These are phyloP conservation scores for Coix lacrymajobi DNA, from an alignment of 176 grass and related monocot genomes.

Conservation along the genomic window DNA sequence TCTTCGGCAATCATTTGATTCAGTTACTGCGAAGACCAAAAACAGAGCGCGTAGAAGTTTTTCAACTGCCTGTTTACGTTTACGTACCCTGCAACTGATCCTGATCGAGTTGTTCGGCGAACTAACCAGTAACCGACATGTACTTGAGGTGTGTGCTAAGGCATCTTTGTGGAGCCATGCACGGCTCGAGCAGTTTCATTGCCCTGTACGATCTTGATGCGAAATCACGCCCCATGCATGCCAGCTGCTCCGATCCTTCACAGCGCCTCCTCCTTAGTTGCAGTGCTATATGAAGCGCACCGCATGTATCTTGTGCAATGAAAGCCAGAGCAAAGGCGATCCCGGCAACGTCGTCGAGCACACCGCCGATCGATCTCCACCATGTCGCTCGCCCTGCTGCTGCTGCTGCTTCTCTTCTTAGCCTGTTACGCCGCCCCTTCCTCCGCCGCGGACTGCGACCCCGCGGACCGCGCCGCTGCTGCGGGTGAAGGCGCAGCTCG, in stretches of 20 bases:
- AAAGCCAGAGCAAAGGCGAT: background rate
- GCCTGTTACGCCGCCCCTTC: background rate
- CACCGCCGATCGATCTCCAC: background rate
- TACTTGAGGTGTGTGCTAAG: slow-evolving; percentile 7
- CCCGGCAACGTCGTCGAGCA: background rate
- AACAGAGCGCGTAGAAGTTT: background rate
- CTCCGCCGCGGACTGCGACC: slow-evolving; percentile 29
- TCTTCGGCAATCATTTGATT: background rate
- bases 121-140: background rate
- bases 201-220: background rate
- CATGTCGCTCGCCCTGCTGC: background rate
- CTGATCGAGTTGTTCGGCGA: background rate
- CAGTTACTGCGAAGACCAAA: background rate
- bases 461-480: slow-evolving; percentile 45
- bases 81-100: background rate
- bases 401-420: background rate
- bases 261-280: no score
- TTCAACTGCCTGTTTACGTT: background rate
- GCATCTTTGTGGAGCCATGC: slow-evolving; percentile 18
- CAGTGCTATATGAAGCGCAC: background rate
- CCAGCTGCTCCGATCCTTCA: background rate
- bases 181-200: background rate
- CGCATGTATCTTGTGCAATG: background rate
- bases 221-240: slow-evolving; percentile 3
- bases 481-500: slow-evolving; percentile 51